Percentiles rank a stretch among this genome's conserved stretches.
phyloP scores from a whole-genome alignment of 495 filamentous ascomycete species.

The Pseudomonodictys pantanalensis region DNA sequence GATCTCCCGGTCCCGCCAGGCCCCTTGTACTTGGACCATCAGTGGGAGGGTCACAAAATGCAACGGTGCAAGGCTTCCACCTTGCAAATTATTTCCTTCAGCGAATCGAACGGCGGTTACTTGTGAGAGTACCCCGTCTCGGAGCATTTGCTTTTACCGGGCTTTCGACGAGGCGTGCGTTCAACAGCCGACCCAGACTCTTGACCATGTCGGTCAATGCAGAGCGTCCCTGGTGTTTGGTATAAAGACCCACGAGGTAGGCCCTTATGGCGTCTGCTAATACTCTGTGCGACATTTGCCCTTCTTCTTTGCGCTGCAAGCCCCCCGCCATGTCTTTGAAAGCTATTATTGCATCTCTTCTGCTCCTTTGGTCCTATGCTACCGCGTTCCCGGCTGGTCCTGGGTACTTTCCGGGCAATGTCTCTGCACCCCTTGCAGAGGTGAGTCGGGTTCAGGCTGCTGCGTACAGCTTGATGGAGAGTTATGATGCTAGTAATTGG shows the following conservation, averaged over 20 bases:
- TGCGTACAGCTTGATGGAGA: slow-evolving; percentile 19
- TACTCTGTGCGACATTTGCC: neutral
- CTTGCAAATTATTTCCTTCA: slow-evolving; percentile 6
- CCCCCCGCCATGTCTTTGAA: slow-evolving; percentile 17
- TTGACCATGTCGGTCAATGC: neutral
- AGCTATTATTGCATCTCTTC: slow-evolving; percentile 11
- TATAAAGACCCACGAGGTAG: slow-evolving; percentile 12
- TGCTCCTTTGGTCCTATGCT: slow-evolving; percentile 13
- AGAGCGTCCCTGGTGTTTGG: neutral
- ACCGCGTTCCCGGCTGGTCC: slow-evolving; percentile 17
- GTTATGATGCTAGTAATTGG: slow-evolving; percentile 31
- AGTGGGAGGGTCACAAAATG: slow-evolving; percentile 13
- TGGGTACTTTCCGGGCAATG: slow-evolving; percentile 13
- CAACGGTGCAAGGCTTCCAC: slow-evolving; percentile 10
- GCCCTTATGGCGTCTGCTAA: slow-evolving; percentile 1
- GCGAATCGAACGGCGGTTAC: neutral
- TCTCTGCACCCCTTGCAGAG: slow-evolving; percentile 5
- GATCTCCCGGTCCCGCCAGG: slow-evolving; percentile 20
- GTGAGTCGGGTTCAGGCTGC: neutral
- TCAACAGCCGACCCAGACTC: slow-evolving; percentile 8
- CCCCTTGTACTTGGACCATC: neutral
- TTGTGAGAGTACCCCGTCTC: neutral
- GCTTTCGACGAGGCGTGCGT: neutral
- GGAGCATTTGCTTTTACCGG: neutral
- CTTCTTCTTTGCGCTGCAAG: neutral